A percentile compares a stretch with the other conserved stretches of the same genome.
Evolutionary conservation across 1,139 yeast species (phyloP).

Genomic region (Candida sanyaensis): DNA sequence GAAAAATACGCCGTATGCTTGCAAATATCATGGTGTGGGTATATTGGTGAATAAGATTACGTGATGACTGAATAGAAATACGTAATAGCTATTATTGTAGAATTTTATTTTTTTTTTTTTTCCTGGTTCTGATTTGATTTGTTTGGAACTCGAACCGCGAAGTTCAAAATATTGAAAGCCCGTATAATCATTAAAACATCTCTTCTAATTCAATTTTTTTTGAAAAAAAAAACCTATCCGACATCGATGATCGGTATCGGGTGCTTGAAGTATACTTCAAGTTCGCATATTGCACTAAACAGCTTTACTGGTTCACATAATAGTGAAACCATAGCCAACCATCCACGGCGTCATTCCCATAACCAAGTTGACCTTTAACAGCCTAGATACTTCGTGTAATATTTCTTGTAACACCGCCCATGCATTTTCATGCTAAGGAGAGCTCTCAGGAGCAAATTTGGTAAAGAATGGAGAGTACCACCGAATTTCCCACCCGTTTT

Average conservation of each 20-base stretch:
- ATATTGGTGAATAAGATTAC: background rate
- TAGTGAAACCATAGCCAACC: slow-evolving; percentile 50
- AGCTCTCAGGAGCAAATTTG: slow-evolving; percentile 62
- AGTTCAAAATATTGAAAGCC: background rate
- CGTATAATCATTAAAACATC: background rate
- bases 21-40: slow-evolving; percentile 51
- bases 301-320: slow-evolving; percentile 23
- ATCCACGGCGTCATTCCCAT: slow-evolving; percentile 75
- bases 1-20: slow-evolving; percentile 73
- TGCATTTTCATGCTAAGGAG: slow-evolving; percentile 64
- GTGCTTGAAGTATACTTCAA: slow-evolving; percentile 42
- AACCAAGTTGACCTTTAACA: slow-evolving; percentile 16
- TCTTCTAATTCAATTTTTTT: background rate
- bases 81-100: background rate
- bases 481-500: slow-evolving; percentile 84
- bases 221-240: slow-evolving; percentile 39
- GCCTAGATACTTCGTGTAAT: slow-evolving; percentile 7
- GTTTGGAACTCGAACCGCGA: slow-evolving; percentile 13
- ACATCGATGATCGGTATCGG: slow-evolving; percentile 81
- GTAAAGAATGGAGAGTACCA: slow-evolving; percentile 62
- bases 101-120: slow-evolving; percentile 1
- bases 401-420: slow-evolving; percentile 77
- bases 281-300: slow-evolving; percentile 82
- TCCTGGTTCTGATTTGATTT: background rate
- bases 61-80: no score